Conservation (phyloP, 495 filamentous ascomycete species). For the Rhypophila decipiens region DNA sequence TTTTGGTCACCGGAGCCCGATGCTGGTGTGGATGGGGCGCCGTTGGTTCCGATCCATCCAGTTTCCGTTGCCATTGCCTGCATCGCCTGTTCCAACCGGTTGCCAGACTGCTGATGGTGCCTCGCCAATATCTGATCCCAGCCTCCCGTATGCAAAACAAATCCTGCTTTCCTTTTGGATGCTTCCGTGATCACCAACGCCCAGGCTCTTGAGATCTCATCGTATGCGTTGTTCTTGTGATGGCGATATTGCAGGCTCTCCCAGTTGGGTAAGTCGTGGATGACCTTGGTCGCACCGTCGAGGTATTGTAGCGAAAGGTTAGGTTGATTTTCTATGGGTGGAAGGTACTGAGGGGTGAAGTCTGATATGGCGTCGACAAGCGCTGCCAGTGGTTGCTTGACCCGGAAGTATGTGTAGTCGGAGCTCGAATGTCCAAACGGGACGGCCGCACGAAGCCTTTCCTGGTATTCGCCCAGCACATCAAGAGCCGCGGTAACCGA, state of each 20-base stretch:
- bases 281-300: constrained; percentile 80
- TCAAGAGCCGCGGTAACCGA: constrained; percentile 71
- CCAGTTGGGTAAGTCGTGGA: constrained; percentile 85
- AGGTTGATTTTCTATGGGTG: constrained; percentile 78
- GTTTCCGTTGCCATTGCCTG: constrained; percentile 65
- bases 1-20: constrained; percentile 45
- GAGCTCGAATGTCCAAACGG: constrained; percentile 79
- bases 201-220: constrained; percentile 93
- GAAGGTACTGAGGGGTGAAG: constrained; percentile 91
- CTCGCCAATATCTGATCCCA: constrained; percentile 87
- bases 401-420: constrained; percentile 93
- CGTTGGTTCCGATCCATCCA: constrained; percentile 64
- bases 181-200: constrained; percentile 86
- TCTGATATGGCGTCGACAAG: constrained; percentile 87
- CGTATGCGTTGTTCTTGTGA: constrained; percentile 89
- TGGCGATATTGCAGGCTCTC: constrained; percentile 77
- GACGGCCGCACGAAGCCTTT: constrained; percentile 68
- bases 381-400: constrained; percentile 69
- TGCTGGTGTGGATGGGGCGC: constrained; percentile 30
- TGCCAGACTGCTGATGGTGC: constrained; percentile 82
- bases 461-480: constrained; percentile 76
- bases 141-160: constrained; percentile 80
- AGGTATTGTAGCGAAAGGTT: constrained; percentile 76
- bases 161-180: constrained; percentile 83
- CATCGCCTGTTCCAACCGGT: constrained; percentile 75